Conservation (phyloP, 495 filamentous ascomycete genomes). For the Xylaria intraflava region DNA sequence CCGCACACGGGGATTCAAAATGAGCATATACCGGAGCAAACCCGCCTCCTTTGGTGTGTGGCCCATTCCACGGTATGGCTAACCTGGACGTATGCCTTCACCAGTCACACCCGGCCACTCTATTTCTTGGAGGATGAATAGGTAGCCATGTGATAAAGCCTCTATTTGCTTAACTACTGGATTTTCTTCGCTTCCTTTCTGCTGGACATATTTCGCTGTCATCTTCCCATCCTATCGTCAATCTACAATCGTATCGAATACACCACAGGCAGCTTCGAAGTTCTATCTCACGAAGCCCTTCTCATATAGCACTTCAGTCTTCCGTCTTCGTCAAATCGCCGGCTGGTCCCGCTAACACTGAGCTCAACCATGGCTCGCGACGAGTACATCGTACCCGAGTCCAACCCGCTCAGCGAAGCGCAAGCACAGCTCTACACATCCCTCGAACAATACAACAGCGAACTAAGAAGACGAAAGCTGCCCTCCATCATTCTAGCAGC, state of each 20-base stretch:
- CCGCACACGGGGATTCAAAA: neutral
- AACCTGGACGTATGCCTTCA: slow-evolving; percentile 7
- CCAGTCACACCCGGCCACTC: slow-evolving; percentile 19
- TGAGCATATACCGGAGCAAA: neutral
- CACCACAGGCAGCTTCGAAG: neutral
- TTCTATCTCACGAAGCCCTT: neutral
- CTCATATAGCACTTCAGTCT: neutral
- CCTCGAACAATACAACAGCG: slow-evolving; percentile 22
- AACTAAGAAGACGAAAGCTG: slow-evolving; percentile 11
- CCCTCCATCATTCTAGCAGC: slow-evolving; percentile 22
- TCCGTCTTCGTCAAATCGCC: neutral
- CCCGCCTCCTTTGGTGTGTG: neutral
- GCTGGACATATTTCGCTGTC: neutral
- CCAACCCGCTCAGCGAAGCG: neutral
- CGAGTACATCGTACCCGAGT: neutral
- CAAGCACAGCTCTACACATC: slow-evolving; percentile 21
- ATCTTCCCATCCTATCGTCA: neutral
- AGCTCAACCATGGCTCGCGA: slow-evolving; percentile 18
- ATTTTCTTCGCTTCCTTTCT: neutral
- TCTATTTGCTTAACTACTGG: neutral
- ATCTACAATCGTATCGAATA: neutral
- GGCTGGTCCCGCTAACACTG: slow-evolving; percentile 12
- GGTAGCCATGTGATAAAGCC: neutral
- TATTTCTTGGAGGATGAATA: slow-evolving; percentile 4
- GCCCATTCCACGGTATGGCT: slow-evolving; percentile 27